Base-by-base conservation (phyloP, 202 grass and related monocot genomes). In the Schoenoplectus tabernaemontani region DNA sequence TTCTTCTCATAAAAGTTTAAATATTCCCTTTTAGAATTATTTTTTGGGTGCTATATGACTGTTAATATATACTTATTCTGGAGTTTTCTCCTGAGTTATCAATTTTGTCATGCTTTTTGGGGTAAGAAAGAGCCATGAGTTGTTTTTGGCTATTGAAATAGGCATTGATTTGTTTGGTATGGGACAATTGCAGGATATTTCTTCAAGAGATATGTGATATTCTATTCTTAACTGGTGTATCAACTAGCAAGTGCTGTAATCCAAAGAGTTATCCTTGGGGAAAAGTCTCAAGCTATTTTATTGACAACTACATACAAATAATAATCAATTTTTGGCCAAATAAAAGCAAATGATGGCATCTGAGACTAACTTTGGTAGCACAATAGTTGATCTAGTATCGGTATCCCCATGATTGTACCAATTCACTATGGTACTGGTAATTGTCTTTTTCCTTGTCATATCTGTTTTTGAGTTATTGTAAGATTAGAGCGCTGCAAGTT, bases 171-270 rank as follows among this genome's bases (percentile, higher is more conserved):
- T 62, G 24, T 86, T 83, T 84, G 77, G 59, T 84, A 72, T 85
- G 65, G 41, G 60, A 81, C 84, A 89, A 82, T 83, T 85, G 87
- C 80, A 85, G 43, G 80, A 69, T 80, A n/a, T 71, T 57, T 59
- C 64, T 57, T 82, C 65, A 15, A 64, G 47, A 78, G 50, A 84
- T 43, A 83, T 78, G 76, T 83, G 60, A 61, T 83, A 47, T 83
- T 63, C 77, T 78, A 74, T 64, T 83, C 80, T 84, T 72, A 68
- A 44, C 82, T 81, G 71, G 33, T 48, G 67, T 56, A 56, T n/a
- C 58, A 60, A 60, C 58, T 79, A 73, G 78, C 38, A 39, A 77
- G 64, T 69, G 60, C 46, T 88, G 63, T 23, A 83, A 68, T 76
- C 60, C 63, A 81, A 84, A 89, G 77, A 37, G 44, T 70, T 50